Evolutionary conservation across 2,329 filamentous ascomycete genomes (phyloP).

Genomic region (Byssothecium circinans): DNA sequence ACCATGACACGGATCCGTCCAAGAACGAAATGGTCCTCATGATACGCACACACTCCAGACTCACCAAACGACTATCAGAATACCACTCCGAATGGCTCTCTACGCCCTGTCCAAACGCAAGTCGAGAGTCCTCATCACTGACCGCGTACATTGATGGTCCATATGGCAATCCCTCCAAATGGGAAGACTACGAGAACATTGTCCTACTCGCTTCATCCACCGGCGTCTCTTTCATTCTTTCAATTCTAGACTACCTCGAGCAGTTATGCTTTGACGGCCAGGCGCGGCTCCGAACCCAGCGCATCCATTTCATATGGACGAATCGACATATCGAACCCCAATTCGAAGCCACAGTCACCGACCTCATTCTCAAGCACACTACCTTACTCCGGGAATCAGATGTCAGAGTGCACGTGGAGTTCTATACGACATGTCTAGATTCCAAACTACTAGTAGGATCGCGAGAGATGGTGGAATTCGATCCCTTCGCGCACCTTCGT

Average conservation of each 20-base stretch:
- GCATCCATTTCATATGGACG: slow-evolving; percentile 26
- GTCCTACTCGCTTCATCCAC: slow-evolving; percentile 27
- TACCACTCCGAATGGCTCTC: slow-evolving; percentile 28
- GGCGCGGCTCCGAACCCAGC: slow-evolving; percentile 7
- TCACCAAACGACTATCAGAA: slow-evolving; percentile 25
- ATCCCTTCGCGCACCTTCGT: slow-evolving; percentile 31
- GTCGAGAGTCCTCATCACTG: slow-evolving; percentile 14
- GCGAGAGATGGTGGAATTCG: slow-evolving; percentile 7
- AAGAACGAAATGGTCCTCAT: slow-evolving; percentile 28
- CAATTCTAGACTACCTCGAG: slow-evolving; percentile 29
- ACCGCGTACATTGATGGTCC: slow-evolving; percentile 32
- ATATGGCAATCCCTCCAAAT: slow-evolving; percentile 25
- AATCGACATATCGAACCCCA: slow-evolving; percentile 27
- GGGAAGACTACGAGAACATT: slow-evolving; percentile 27
- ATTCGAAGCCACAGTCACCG: slow-evolving; percentile 24
- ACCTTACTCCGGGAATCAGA: slow-evolving; percentile 18
- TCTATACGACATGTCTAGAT: slow-evolving; percentile 23
- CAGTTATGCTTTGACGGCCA: slow-evolving; percentile 17
- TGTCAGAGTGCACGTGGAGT: slow-evolving; percentile 16
- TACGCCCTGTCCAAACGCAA: slow-evolving; percentile 32
- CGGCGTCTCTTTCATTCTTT: slow-evolving; percentile 28
- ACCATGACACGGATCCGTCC: not conserved
- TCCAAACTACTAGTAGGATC: slow-evolving; percentile 1
- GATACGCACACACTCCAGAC: slow-evolving; percentile 21
- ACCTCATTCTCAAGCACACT: slow-evolving; percentile 17